Percentiles rank a stretch among this genome's conserved stretches.
Conservation (phyloP, 805 yeast genomes). For the Yarrowia keelungensis region DNA sequence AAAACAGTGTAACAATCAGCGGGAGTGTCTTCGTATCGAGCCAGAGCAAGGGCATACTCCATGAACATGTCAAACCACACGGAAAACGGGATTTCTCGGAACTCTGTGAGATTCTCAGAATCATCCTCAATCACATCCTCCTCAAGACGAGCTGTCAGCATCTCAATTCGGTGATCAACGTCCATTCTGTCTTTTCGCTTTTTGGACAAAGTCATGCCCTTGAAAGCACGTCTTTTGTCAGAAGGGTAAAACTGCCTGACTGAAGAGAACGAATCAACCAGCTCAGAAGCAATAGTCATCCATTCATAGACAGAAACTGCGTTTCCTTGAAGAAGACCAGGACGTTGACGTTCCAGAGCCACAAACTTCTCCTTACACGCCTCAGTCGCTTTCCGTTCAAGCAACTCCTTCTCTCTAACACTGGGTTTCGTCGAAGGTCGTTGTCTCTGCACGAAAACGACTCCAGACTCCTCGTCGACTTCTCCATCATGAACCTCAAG, state of each 20-base stretch:
- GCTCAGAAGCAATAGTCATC: conserved; percentile 82
- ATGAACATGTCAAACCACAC: conserved; percentile 87
- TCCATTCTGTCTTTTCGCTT: conserved; percentile 57
- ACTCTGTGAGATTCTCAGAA: conserved; percentile 51
- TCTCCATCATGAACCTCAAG: conserved; percentile 1
- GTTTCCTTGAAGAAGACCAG: conserved; percentile 59
- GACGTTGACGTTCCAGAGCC: conserved; percentile 60
- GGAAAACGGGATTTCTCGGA: conserved; percentile 77
- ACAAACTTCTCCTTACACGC: conserved; percentile 63
- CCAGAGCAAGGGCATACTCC: conserved; percentile 73
- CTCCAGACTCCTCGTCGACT: conserved; percentile 19
- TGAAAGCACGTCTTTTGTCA: conserved; percentile 72
- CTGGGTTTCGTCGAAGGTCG: conserved; percentile 37
- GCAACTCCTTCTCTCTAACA: conserved; percentile 58
- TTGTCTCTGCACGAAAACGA: conserved; percentile 35
- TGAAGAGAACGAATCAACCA: conserved; percentile 81
- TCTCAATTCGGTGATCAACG: conserved; percentile 63
- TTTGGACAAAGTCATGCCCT: conserved; percentile 66
- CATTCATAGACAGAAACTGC: conserved; percentile 74
- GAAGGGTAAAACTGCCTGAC: conserved; percentile 80
- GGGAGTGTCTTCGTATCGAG: conserved; percentile 63
- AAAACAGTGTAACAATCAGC: conserved; percentile 69
- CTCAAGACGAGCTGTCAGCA: conserved; percentile 41
- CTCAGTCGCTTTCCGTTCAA: conserved; percentile 65
- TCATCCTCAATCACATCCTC: conserved; percentile 51